Percentiles rank a stretch among this genome's conserved stretches.
Evolutionary conservation across 352 stramenopile species (phyloP).

Genomic region (Stramenopiles sp.): DNA sequence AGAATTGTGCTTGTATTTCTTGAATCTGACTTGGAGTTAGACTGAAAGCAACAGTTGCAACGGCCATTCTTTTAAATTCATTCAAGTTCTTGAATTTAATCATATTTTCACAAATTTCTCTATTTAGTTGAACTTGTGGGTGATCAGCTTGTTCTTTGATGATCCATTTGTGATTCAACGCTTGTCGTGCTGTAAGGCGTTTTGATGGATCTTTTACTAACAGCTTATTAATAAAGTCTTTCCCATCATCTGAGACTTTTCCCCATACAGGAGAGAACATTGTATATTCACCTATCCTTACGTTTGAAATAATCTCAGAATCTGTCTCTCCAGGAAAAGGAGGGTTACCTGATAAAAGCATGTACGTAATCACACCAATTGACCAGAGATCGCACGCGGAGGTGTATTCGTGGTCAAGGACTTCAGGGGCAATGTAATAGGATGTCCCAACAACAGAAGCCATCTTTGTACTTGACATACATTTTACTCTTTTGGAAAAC

Average conservation of each 20-base stretch:
- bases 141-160: too few species aligned
- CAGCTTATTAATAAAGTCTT: constrained; percentile 14
- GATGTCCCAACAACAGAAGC: constrained; percentile 55
- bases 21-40: background rate
- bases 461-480: too few species aligned
- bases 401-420: constrained; percentile 36
- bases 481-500: constrained; percentile 22
- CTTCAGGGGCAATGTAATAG: constrained; percentile 67
- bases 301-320: constrained; percentile 13
- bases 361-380: constrained; percentile 70
- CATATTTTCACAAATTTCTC: too few species aligned
- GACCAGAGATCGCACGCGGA: constrained; percentile 67
- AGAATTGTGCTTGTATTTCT: background rate
- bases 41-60: constrained; percentile 1
- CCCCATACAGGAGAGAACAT: constrained; percentile 9
- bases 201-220: constrained; percentile 12
- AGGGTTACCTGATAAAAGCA: constrained; percentile 64
- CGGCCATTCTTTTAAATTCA: constrained; percentile 2
- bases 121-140: background rate
- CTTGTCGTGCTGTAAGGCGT: constrained; percentile 11
- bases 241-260: constrained; percentile 13
- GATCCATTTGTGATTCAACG: background rate
- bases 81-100: background rate
- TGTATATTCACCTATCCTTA: constrained; percentile 13
- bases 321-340: constrained; percentile 73